phyloP scores from a whole-genome alignment of 345 rosid genomes.

The Viola odorata region DNA sequence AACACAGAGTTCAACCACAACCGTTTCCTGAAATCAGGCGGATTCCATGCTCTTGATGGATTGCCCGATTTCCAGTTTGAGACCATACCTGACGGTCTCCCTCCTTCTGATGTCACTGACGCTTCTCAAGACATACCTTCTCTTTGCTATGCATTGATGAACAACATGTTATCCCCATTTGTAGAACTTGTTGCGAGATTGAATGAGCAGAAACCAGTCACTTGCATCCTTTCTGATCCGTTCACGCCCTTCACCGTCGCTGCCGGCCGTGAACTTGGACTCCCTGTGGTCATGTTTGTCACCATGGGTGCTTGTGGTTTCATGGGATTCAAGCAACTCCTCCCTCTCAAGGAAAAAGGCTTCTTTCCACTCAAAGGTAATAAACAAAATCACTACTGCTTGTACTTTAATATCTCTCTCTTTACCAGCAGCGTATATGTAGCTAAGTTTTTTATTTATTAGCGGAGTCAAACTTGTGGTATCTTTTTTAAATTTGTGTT shows the following conservation, averaged over 20 bases:
- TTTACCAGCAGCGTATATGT: no score
- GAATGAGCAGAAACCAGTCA: background rate
- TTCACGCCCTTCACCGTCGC: background rate
- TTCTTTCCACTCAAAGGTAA: slow-evolving; percentile 3
- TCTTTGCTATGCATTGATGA: background rate
- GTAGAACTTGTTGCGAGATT: background rate
- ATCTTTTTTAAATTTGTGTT: no score
- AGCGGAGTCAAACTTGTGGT: no score
- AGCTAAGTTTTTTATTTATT: background rate
- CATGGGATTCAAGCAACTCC: background rate
- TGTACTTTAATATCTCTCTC: background rate
- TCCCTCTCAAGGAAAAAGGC: background rate
- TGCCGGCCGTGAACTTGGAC: background rate
- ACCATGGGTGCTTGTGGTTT: background rate
- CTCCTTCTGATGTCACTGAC: background rate
- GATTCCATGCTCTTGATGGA: background rate
- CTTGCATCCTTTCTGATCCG: background rate
- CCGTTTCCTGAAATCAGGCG: background rate
- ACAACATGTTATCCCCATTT: background rate
- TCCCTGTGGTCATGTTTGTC: background rate
- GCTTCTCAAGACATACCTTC: background rate
- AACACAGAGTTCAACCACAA: background rate
- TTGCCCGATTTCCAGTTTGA: slow-evolving; percentile 4
- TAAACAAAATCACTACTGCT: background rate
- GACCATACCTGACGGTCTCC: background rate